A percentile compares a stretch with the other conserved stretches of the same genome.
Conservation (phyloP, 139 green algal species). For the Limnomonas spitsbergensis region DNA sequence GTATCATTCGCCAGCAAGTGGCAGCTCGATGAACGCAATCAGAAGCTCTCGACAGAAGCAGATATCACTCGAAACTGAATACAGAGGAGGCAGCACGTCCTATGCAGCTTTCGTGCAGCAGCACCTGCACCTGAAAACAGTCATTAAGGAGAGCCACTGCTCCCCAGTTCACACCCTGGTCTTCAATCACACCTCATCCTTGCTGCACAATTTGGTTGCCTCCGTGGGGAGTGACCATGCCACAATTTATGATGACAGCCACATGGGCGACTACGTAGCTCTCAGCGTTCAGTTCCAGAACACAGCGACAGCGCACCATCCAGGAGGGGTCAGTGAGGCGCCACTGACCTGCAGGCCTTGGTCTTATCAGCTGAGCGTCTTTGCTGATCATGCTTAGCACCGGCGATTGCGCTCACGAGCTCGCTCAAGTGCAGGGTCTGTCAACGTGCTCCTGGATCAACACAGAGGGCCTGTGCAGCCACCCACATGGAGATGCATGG, state of each 20-base stretch:
- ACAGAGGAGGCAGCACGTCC: no score
- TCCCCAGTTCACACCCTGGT: slow-evolving; percentile 38
- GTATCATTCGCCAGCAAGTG: no score
- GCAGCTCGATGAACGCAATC: no score
- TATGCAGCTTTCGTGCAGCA: no score
- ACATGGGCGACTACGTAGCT: slow-evolving; percentile 65
- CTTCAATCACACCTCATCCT: slow-evolving; percentile 36
- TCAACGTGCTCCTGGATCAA: slow-evolving; percentile 43
- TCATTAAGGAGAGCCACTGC: slow-evolving; percentile 56
- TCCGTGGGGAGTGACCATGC: slow-evolving; percentile 50
- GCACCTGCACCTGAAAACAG: no score
- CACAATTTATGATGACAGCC: slow-evolving; percentile 68
- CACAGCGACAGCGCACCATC: slow-evolving; percentile 13
- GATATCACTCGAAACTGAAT: no score
- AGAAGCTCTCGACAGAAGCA: no score
- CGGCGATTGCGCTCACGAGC: neutral
- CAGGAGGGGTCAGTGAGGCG: slow-evolving; percentile 21
- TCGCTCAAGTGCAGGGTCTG: slow-evolving; percentile 40
- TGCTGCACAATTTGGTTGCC: slow-evolving; percentile 52
- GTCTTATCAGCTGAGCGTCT: neutral
- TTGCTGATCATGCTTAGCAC: neutral
- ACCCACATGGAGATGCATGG: slow-evolving; percentile 55
- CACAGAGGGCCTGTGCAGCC: slow-evolving; percentile 11
- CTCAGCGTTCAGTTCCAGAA: slow-evolving; percentile 67
- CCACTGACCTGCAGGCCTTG: neutral